Evolutionary conservation across 139 green algal species (phyloP), one percentile per base, ranked within the genome.

Genomic region (Chlorella vulgaris): DNA sequence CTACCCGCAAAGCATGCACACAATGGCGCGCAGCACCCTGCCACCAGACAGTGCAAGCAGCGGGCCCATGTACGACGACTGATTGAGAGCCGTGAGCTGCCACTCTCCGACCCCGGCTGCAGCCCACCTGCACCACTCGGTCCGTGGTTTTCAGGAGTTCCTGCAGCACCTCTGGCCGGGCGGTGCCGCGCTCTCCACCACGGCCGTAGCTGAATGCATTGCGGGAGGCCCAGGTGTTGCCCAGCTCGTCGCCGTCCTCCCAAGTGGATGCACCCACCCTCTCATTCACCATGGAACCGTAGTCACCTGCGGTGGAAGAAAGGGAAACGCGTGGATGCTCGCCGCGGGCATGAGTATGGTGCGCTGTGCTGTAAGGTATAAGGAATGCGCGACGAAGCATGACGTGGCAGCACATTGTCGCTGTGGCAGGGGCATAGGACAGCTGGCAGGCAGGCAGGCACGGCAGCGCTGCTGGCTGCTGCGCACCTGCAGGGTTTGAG

Each of bases 241-340:
- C 96, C 51, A 99, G 90, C 89, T 99, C 96, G 3, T 91, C 85
- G 15, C 94, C 91, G 53, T 88, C 88, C 77, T 95, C 88, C 94
- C 94, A 97, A 67, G 91, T 86, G 67, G 82, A 79, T 7, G 89
- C 83, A 1, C 96, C 96, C 40, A 99, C 94, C 10, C 96, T 89
- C 90, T 99, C 96, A 69, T 99, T 99, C 71, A 99, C 96, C 96
- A 99, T 99, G 61, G 88, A 96, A 42, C 96, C 96, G 76, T 98
- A 99, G 86, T 99, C 96, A 31, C 93, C 92, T 42, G 88, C 67
- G 13, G 68, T 24, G 33, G 7, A 10, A 43, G 39, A 28, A 13
- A 62, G 33, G 55, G 55, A 15, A 65, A 65, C 55, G n/a, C 55
- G 8, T 65, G 55, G 13, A 58, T 58, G 15, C n/a, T n/a, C n/a